Conservation (phyloP, 116 monocot species). For the Zostera marina region DNA sequence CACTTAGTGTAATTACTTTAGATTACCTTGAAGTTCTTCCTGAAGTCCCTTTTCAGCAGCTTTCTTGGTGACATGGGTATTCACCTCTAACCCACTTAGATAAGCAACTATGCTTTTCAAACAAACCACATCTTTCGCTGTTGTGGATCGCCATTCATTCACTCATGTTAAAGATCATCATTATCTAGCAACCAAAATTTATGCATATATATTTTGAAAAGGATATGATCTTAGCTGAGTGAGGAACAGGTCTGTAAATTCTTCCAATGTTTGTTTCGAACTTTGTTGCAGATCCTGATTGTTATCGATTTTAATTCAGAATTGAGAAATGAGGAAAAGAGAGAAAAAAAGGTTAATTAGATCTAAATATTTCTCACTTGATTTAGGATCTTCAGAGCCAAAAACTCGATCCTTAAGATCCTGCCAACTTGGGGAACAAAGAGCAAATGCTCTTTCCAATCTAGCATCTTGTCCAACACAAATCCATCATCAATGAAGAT, state of each 20-base stretch:
- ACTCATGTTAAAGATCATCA: no score
- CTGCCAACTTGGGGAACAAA: constrained; percentile 73
- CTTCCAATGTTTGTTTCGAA: constrained; percentile 49
- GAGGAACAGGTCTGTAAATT: constrained; percentile 49
- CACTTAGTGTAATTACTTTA: no score
- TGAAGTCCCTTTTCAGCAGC: constrained; percentile 77
- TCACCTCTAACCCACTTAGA: constrained; percentile 79
- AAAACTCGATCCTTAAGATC: constrained; percentile 67
- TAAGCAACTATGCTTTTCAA: constrained; percentile 97
- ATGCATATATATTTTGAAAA: constrained; percentile 15
- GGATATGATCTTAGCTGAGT: constrained; percentile 85
- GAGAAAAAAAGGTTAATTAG: no score
- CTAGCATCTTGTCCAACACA: constrained; percentile 70
- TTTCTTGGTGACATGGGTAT: constrained; percentile 45
- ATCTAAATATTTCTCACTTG: constrained; percentile 33
- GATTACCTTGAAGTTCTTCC: constrained; percentile 60
- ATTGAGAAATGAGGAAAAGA: no score
- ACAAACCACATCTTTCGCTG: constrained; percentile 51
- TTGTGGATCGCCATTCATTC: constrained; percentile 38
- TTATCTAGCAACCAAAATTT: no score
- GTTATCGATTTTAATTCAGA: no score
- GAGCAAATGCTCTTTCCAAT: constrained; percentile 55
- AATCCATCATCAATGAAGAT: constrained; percentile 86
- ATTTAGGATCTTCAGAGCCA: constrained; percentile 85
- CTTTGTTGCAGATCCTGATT: constrained; percentile 44